Conservation (phyloP, 164 flowering plant species). For the Protea cynaroides region DNA sequence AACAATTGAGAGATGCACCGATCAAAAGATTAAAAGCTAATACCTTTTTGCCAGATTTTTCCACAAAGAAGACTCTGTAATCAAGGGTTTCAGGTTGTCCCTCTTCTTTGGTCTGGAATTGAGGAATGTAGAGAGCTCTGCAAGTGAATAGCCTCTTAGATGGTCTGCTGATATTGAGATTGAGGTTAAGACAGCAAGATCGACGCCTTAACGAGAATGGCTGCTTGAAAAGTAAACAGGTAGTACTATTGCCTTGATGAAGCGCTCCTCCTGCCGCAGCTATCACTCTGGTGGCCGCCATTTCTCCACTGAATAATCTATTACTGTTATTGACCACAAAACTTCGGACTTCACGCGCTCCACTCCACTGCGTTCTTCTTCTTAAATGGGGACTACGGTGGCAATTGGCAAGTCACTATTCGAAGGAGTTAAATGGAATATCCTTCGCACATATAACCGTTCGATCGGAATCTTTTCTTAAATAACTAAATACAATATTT, state of each 20-base stretch:
- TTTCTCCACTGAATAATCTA: constrained; percentile 7
- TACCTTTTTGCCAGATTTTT: constrained; percentile 78
- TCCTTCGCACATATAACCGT: too few species aligned
- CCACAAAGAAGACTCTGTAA: constrained; percentile 71
- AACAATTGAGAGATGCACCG: background rate
- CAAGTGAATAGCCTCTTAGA: constrained; percentile 44
- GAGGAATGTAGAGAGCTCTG: constrained; percentile 58
- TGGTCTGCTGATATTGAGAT: constrained; percentile 7
- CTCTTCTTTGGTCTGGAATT: constrained; percentile 55
- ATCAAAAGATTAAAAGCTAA: background rate
- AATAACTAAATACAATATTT: too few species aligned
- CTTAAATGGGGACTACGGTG: too few species aligned
- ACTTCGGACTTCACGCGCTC: background rate
- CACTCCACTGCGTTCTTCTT: too few species aligned
- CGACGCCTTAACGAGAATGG: constrained; percentile 9
- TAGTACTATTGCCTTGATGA: constrained; percentile 12
- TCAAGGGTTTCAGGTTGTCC: constrained; percentile 86
- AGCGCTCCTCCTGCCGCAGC: constrained; percentile 20
- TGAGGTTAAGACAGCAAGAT: background rate
- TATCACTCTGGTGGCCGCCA: constrained; percentile 42
- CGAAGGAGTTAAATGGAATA: too few species aligned
- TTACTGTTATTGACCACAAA: background rate
- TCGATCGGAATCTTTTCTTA: too few species aligned
- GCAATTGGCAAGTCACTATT: too few species aligned
- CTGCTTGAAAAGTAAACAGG: constrained; percentile 24